phyloP scores from a whole-genome alignment of 495 filamentous ascomycete species.

The Astrothelium subdiscretum region DNA sequence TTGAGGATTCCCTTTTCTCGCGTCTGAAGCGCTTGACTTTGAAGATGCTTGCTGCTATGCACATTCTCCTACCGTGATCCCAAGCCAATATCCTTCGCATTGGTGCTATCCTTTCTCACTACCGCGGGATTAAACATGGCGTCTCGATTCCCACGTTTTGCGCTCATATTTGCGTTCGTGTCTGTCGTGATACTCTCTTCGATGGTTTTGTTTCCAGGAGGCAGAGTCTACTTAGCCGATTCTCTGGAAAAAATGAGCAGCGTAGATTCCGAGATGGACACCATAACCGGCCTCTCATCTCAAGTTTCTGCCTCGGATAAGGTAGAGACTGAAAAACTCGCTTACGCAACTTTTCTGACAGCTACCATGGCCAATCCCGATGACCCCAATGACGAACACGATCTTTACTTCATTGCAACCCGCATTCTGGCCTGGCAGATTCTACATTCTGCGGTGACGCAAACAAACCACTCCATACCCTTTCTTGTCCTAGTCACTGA shows the following conservation, averaged over 20 bases:
- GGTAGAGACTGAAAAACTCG: background rate
- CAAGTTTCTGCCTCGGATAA: background rate
- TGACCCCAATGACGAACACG: constrained; percentile 11
- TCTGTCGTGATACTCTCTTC: background rate
- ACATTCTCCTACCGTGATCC: background rate
- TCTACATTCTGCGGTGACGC: background rate
- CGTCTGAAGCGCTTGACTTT: background rate
- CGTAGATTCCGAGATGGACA: background rate
- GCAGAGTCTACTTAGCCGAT: background rate
- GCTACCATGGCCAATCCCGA: background rate
- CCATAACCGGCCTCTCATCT: background rate
- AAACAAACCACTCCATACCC: background rate
- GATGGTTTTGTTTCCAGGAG: background rate
- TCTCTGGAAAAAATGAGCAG: background rate
- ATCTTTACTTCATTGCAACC: constrained; percentile 28
- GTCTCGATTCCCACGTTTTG: background rate
- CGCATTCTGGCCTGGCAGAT: constrained; percentile 3
- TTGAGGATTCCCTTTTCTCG: background rate
- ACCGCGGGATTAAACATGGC: background rate
- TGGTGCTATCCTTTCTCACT: background rate
- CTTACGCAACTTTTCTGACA: constrained; percentile 1
- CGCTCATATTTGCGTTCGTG: background rate
- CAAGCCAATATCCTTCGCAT: background rate
- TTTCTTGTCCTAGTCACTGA: constrained; percentile 3
- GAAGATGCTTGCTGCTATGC: background rate